Conservation (phyloP, 176 grass and related monocot genomes). For the Sorghum bicolor region Sorghum_bicolor_NCBIv3 NC_012872.2:68608501-68609000, state of each 20-base stretch:
- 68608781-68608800: not conserved
- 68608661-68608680: not conserved
- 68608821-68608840: not conserved
- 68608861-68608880: not conserved
- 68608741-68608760: not conserved
- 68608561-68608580: not conserved
- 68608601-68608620: not conserved
- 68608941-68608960: not conserved
- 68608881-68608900: not conserved
- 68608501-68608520: slow-evolving; percentile 35
- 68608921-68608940: not conserved
- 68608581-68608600: not conserved
- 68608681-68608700: slow-evolving; percentile 1
- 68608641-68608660: not conserved
- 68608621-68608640: not conserved
- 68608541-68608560: slow-evolving; percentile 17
- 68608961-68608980: not conserved
- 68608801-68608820: not conserved
- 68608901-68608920: not conserved
- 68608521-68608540: not conserved
- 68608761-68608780: not conserved
- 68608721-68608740: not conserved
- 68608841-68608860: not conserved
- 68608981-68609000: not conserved
- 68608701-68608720: not conserved